Percentiles rank a stretch among this genome's conserved stretches.
phyloP scores from a whole-genome alignment of 768 basidiomycete species.

The Rickenella mellea region DNA sequence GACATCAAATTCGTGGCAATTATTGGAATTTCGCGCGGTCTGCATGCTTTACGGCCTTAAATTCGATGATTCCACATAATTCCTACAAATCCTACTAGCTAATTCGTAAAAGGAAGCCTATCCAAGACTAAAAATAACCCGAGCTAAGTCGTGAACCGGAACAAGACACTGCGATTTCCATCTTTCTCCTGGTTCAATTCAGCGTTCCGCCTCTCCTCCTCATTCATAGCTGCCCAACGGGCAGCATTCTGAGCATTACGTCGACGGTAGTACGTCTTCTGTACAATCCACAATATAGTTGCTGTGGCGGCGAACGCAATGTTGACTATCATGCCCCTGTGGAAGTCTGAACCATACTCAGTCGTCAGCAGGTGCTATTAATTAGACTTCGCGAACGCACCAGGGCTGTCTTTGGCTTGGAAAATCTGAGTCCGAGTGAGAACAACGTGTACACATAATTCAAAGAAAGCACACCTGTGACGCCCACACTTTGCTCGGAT shows the following conservation, averaged over 20 bases:
- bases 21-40: too few relatives aligned
- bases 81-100: too few relatives aligned
- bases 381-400: constrained; percentile 9
- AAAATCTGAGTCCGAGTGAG: constrained; percentile 17
- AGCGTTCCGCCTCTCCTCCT: constrained; percentile 17
- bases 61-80: too few relatives aligned
- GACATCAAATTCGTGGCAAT: too few relatives aligned
- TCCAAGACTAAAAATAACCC: too few relatives aligned
- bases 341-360: constrained; percentile 17
- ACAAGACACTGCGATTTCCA: constrained; percentile 25
- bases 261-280: constrained; percentile 21
- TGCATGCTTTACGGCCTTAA: too few relatives aligned
- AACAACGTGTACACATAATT: background rate
- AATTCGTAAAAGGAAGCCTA: too few relatives aligned
- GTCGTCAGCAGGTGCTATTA: background rate
- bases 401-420: constrained; percentile 26
- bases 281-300: constrained; percentile 24
- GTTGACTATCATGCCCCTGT: constrained; percentile 26
- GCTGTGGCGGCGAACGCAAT: constrained; percentile 24
- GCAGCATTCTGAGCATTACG: constrained; percentile 18
- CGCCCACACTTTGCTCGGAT: constrained; percentile 10
- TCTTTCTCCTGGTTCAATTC: constrained; percentile 18
- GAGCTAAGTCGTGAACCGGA: constrained; percentile 20
- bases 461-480: constrained; percentile 15
- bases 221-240: constrained; percentile 12